These are phyloP conservation scores for Verbena officinalis DNA, from an alignment of 257 asterid species.

Conservation along the genomic window DNA sequence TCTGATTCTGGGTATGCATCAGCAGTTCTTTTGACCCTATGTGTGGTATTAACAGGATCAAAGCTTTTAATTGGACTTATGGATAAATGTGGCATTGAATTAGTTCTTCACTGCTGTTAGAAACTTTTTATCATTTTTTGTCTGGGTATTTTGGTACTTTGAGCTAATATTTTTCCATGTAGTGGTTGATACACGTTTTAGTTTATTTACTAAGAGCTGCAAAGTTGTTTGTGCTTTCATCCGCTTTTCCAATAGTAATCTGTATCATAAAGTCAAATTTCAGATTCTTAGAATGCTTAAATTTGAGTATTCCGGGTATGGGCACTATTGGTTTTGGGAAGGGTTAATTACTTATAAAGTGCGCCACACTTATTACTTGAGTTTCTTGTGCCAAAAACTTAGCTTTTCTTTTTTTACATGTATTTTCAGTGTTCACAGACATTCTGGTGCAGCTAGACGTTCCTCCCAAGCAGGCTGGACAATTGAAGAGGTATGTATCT, in stretches of 20 bases:
- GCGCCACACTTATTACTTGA: neutral
- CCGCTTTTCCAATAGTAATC: neutral
- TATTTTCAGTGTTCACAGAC: constrained; percentile 44
- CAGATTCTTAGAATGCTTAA: neutral
- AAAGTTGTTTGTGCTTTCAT: neutral
- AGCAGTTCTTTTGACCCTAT: neutral
- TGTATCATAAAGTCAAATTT: neutral
- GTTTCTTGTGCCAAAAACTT: neutral
- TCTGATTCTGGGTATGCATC: constrained; percentile 51
- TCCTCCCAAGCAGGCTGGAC: constrained; percentile 95
- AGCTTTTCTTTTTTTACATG: constrained; percentile 14
- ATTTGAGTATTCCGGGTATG: constrained; percentile 3
- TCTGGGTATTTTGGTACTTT: neutral
- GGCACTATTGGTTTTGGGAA: neutral
- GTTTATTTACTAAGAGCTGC: constrained; percentile 4
- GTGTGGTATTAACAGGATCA: neutral
- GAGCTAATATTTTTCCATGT: neutral
- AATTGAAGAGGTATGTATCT: constrained; percentile 64
- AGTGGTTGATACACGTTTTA: neutral
- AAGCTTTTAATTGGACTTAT: constrained; percentile 10
- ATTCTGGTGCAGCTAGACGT: constrained; percentile 54
- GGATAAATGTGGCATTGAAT: neutral
- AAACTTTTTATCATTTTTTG: constrained; percentile 4
- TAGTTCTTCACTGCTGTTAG: neutral
- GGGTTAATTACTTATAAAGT: constrained; percentile 6